Percentiles rank a stretch among this genome's conserved stretches.
These are phyloP conservation scores for Penicillium sp. DNA, from an alignment of 2,329 filamentous ascomycete species.

Conservation along the genomic window DNA sequence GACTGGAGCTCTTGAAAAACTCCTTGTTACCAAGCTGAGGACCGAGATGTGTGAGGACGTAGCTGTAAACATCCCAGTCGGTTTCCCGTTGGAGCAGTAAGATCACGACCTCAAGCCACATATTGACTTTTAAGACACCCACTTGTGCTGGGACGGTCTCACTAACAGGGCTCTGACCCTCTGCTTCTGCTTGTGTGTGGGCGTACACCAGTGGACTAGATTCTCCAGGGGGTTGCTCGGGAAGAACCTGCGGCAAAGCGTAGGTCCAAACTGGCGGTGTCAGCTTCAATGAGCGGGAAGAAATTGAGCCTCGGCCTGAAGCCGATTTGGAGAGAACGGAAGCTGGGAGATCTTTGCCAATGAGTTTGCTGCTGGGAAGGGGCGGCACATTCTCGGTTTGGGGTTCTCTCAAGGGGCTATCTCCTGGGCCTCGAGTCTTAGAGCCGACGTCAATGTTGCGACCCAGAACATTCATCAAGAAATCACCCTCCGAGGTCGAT, in stretches of 20 bases:
- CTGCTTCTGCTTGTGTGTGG: conserved; percentile 42
- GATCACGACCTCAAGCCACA: conserved; percentile 76
- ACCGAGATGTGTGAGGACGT: conserved; percentile 79
- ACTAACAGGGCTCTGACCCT: conserved; percentile 27
- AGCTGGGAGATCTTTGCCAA: conserved; percentile 31
- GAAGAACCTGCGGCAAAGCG: conserved; percentile 53
- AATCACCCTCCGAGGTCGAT: conserved; percentile 67
- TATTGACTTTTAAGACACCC: conserved; percentile 58
- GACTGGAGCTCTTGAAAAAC: conserved; percentile 71
- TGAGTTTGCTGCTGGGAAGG: conserved; percentile 29
- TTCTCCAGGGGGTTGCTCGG: conserved; percentile 51
- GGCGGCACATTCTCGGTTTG: conserved; percentile 38
- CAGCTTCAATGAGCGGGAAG: conserved; percentile 36
- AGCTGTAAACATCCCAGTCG: conserved; percentile 93
- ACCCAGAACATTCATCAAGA: conserved; percentile 69
- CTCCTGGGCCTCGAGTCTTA: conserved; percentile 41
- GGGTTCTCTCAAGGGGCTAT: conserved; percentile 42
- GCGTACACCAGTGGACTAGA: conserved; percentile 55
- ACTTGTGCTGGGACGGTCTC: conserved; percentile 31
- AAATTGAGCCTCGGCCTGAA: conserved; percentile 32
- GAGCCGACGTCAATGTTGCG: conserved; percentile 58
- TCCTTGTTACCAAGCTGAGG: conserved; percentile 88
- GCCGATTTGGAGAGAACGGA: conserved; percentile 32
- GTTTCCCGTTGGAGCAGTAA: conserved; percentile 70
- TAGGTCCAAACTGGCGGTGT: conserved; percentile 58